Conservation (phyloP, 495 filamentous ascomycete species). For the Annulohypoxylon maeteangense region DNA sequence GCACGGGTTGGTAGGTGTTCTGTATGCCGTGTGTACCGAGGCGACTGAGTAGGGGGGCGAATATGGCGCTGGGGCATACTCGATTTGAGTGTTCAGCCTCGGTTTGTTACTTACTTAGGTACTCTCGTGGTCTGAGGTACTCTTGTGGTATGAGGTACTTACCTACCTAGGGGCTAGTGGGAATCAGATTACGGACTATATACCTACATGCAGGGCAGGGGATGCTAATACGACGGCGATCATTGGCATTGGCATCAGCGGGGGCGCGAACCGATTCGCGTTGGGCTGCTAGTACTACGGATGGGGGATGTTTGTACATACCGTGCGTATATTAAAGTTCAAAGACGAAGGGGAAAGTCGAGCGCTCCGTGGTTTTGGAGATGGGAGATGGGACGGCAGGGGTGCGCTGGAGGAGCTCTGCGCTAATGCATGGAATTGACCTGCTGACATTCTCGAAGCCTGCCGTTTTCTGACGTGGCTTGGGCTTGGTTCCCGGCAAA, state of each 20-base stretch:
- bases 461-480: constrained; percentile 31
- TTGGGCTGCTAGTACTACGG: background rate
- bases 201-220: too few relatives aligned
- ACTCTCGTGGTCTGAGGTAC: too few relatives aligned
- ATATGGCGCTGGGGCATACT: background rate
- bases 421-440: constrained; percentile 24
- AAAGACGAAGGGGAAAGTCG: too few relatives aligned
- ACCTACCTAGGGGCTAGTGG: too few relatives aligned
- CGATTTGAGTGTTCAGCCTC: background rate
- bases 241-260: background rate
- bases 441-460: constrained; percentile 40
- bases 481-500: too few relatives aligned
- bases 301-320: background rate
- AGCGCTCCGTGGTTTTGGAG: too few relatives aligned
- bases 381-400: too few relatives aligned
- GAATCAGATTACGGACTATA: too few relatives aligned
- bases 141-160: background rate
- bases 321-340: background rate
- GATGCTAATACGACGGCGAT: background rate
- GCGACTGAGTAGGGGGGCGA: background rate
- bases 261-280: background rate
- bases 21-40: background rate
- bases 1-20: constrained; percentile 22
- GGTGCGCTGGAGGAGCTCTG: too few relatives aligned
- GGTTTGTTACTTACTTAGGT: background rate